Evolutionary conservation across 768 basidiomycete species (phyloP).

Genomic region (Termitomyces eurrhizus): DNA sequence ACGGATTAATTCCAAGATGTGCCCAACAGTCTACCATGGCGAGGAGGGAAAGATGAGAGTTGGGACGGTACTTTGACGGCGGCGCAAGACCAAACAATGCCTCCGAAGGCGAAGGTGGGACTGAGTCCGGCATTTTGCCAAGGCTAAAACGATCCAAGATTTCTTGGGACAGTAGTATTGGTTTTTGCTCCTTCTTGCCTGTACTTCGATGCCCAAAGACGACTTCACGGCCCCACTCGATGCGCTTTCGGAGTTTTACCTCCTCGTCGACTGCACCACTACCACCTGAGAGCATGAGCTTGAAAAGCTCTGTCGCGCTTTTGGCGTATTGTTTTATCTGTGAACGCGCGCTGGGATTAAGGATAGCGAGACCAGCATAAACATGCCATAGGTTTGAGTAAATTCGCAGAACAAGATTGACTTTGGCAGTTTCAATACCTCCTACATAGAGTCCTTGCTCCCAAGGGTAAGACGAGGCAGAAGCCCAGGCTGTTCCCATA

Average conservation of each 20-base stretch:
- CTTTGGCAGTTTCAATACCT: constrained; percentile 97
- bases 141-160: constrained; percentile 89
- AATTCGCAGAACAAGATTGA: constrained; percentile 94
- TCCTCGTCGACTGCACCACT: constrained; percentile 33
- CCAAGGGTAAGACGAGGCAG: constrained; percentile 83
- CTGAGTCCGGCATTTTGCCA: constrained; percentile 34
- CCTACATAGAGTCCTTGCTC: constrained; percentile 93
- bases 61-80: constrained; percentile 44
- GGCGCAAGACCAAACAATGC: constrained; percentile 52
- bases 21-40: constrained; percentile 99
- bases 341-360: constrained; percentile 84
- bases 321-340: constrained; percentile 93
- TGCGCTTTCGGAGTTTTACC: constrained; percentile 57
- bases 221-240: constrained; percentile 66
- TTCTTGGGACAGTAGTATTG: constrained; percentile 81
- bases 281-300: constrained; percentile 79
- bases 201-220: constrained; percentile 61
- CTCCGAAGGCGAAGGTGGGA: constrained; percentile 21
- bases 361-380: constrained; percentile 96
- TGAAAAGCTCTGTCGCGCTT: constrained; percentile 86
- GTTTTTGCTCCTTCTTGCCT: constrained; percentile 34
- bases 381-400: constrained; percentile 99
- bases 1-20: constrained; percentile 80
- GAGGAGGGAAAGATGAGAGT: constrained; percentile 90
- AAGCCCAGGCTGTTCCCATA: constrained; percentile 97